Conservation (phyloP, 73 alveolate species). For the Halteria grandinella region DNA sequence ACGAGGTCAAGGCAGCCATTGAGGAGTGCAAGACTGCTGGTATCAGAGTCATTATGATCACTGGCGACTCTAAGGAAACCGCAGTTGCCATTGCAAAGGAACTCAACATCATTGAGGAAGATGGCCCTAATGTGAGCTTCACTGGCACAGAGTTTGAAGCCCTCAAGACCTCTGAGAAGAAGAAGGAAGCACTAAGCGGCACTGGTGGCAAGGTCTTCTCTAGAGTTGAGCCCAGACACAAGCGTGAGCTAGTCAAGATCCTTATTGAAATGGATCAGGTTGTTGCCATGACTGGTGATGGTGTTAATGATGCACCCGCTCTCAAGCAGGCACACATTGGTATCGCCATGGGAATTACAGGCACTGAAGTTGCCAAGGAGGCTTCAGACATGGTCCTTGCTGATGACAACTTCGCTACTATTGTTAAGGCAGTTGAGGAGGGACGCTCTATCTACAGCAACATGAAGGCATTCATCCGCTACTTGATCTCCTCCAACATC, state of each 20-base stretch:
- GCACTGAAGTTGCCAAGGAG: conserved; percentile 98
- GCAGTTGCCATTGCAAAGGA: conserved; percentile 97
- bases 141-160: conserved; percentile 85
- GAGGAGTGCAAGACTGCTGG: conserved; percentile 96
- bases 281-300: conserved; percentile 99
- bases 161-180: conserved; percentile 62
- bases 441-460: conserved; percentile 99
- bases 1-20: conserved; percentile 92
- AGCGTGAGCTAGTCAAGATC: conserved; percentile 82
- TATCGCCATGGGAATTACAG: conserved; percentile 99
- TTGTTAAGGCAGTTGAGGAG: conserved; percentile 98
- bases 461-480: conserved; percentile 99
- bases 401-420: conserved; percentile 99
- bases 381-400: conserved; percentile 99
- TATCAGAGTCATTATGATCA: conserved; percentile 95
- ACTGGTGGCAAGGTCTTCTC: conserved; percentile 83
- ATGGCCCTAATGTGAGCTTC: conserved; percentile 55
- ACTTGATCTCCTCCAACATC: conserved; percentile 97
- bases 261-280: conserved; percentile 74
- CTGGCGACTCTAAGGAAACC: conserved; percentile 96
- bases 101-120: conserved; percentile 79
- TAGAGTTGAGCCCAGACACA: conserved; percentile 96
- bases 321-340: conserved; percentile 98
- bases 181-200: conserved; percentile 55
- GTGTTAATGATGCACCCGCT: conserved; percentile 99